Evolutionary conservation across 441 rosid species (phyloP), one percentile per base, ranked within the genome.

Genomic region (Rhodomyrtus psidioides): DNA sequence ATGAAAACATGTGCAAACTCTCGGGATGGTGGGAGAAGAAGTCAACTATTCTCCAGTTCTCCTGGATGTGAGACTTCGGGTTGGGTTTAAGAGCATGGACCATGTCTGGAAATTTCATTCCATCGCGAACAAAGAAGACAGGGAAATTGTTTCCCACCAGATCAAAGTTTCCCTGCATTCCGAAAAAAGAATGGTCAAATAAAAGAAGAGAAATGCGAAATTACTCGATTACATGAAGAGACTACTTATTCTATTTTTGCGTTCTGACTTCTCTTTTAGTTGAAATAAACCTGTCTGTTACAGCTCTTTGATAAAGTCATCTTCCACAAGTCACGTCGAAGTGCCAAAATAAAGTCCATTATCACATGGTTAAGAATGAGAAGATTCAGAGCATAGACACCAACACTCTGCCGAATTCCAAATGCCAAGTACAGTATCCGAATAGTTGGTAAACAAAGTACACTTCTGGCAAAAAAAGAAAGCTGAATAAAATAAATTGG

Each of bases 61-160:
- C 99, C 88, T 97, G 99, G 89, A 97, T 91, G 91, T 97, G 96
- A 34, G 99, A 91, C 89, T 95, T 96, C 19, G 99, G 99, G 87
- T 97, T 97, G 30, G 99, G 99, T 85, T 97, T 97, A 85, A 97
- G 90, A 7, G 98, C 90, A 91, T 97, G 99, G 60, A 97, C 93
- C 97, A 94, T 92, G 88, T 97, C 99, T 76, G 99, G 98, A 91
- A 97, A 97, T 86, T 97, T 94, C 94, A 97, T 93, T 85, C 96
- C 99, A 91, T 96, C 99, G 5, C 99, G 95, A 82, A 97, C 51
- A 85, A 96, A 97, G 88, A 97, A 97, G 88, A 97, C 98, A 19
- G 98, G 99, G 91, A 95, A 93, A 89, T 97, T 96, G 96, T 96
- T 97, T 53, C 99, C 99, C 85, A 97, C 99, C 21, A 97, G 94